Conservation (phyloP, 306 rosid genomes). For the Pyrus bretschneideri region DNA sequence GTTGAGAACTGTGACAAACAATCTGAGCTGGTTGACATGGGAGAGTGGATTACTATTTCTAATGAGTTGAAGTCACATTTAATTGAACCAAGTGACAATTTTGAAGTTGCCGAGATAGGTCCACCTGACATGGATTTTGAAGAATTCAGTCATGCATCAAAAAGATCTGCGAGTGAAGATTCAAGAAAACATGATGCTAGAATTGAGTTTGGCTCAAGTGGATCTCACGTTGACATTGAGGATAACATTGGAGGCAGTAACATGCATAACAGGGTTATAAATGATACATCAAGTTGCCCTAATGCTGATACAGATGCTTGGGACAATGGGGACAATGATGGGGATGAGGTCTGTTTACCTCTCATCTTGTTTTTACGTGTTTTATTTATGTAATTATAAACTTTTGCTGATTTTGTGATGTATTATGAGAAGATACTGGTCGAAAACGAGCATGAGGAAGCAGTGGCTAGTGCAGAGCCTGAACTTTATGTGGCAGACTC, state of each 20-base stretch:
- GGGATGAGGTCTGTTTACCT: slow-evolving; percentile 1
- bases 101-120: slow-evolving; percentile 16
- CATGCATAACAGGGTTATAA: slow-evolving; percentile 12
- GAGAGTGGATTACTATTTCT: slow-evolving; percentile 12
- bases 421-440: slow-evolving; percentile 31
- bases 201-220: slow-evolving; percentile 23
- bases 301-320: slow-evolving; percentile 13
- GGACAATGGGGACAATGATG: slow-evolving; percentile 19
- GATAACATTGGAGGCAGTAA: slow-evolving; percentile 21
- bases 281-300: slow-evolving; percentile 19
- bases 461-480: slow-evolving; percentile 21
- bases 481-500: slow-evolving; percentile 18
- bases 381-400: slow-evolving; percentile 8
- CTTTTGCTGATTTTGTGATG: slow-evolving; percentile 15
- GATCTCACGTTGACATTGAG: slow-evolving; percentile 25
- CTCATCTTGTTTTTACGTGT: neutral
- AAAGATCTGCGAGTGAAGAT: slow-evolving; percentile 14
- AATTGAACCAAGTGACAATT: slow-evolving; percentile 13
- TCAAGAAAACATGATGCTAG: slow-evolving; percentile 19
- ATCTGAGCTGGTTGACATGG: slow-evolving; percentile 26
- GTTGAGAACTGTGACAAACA: slow-evolving; percentile 7
- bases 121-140: slow-evolving; percentile 18
- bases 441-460: slow-evolving; percentile 31
- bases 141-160: slow-evolving; percentile 8
- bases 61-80: slow-evolving; percentile 17